These are phyloP conservation scores for Flammula alnicola DNA, from an alignment of 1,284 basidiomycete species.

Conservation along the genomic window DNA sequence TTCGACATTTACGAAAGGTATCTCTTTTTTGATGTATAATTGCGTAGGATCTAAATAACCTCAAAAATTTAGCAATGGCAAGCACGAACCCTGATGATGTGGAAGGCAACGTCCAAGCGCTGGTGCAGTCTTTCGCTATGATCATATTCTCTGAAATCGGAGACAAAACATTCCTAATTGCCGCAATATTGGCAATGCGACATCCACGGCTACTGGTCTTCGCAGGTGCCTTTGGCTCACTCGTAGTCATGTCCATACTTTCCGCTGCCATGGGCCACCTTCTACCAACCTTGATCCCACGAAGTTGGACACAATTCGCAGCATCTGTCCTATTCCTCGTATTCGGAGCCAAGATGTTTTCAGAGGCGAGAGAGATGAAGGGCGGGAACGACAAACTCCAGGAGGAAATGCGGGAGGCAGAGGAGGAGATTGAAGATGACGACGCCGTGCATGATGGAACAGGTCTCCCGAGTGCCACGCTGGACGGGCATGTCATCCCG, in stretches of 20 bases:
- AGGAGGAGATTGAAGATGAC: constrained; percentile 85
- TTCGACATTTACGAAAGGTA: no score
- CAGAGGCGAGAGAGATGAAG: constrained; percentile 81
- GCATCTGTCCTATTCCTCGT: constrained; percentile 85
- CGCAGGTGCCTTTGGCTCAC: constrained; percentile 85
- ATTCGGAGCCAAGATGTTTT: constrained; percentile 86
- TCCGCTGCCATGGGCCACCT: constrained; percentile 89
- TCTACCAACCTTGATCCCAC: constrained; percentile 82
- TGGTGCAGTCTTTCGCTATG: constrained; percentile 82
- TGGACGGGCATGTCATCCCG: constrained; percentile 51
- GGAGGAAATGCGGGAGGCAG: constrained; percentile 92
- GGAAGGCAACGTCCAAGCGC: constrained; percentile 54
- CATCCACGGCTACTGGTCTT: constrained; percentile 90
- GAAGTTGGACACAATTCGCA: constrained; percentile 76
- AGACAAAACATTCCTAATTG: constrained; percentile 98
- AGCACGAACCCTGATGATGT: constrained; percentile 1
- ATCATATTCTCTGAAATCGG: constrained; percentile 93
- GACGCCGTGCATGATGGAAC: constrained; percentile 55
- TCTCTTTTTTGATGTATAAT: no score
- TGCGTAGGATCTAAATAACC: no score
- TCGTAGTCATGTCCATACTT: constrained; percentile 92
- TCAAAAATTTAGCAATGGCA: neutral
- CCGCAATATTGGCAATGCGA: constrained; percentile 96
- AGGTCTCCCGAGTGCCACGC: constrained; percentile 30
- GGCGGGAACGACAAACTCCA: constrained; percentile 79